These are phyloP conservation scores for Ogataea pilisensis DNA, from an alignment of 805 yeast genomes.

Conservation along the genomic window DNA sequence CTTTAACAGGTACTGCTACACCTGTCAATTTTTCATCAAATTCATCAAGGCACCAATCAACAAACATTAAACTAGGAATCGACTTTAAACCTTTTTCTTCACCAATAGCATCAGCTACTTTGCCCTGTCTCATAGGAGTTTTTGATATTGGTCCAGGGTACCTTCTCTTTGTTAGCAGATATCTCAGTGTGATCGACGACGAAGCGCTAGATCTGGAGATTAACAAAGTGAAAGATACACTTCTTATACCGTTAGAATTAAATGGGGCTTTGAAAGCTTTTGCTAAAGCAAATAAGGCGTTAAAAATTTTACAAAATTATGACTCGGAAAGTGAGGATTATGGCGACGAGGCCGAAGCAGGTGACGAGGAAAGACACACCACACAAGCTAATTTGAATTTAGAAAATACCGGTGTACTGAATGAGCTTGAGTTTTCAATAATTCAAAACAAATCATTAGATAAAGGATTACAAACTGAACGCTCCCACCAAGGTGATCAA, in stretches of 20 bases:
- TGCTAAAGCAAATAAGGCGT: background rate
- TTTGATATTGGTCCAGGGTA: constrained; percentile 14
- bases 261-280: constrained; percentile 7
- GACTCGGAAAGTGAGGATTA: background rate
- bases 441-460: background rate
- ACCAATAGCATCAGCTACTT: background rate
- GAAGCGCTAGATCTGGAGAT: constrained; percentile 4
- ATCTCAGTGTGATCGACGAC: constrained; percentile 1
- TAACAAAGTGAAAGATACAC: constrained; percentile 13
- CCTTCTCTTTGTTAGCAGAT: constrained; percentile 17
- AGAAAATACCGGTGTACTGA: constrained; percentile 2
- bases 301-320: background rate
- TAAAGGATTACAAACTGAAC: background rate
- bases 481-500: background rate
- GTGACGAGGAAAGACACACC: background rate
- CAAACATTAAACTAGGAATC: background rate
- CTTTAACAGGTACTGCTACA: background rate
- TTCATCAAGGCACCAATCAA: background rate
- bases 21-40: background rate
- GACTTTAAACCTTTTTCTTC: background rate
- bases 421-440: constrained; percentile 7
- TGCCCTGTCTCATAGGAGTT: constrained; percentile 12
- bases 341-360: too few relatives aligned
- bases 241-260: constrained; percentile 16
- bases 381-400: too few relatives aligned